These are phyloP conservation scores for Erodium moschatum DNA, from an alignment of 441 rosid species.

Conservation along the genomic window DNA sequence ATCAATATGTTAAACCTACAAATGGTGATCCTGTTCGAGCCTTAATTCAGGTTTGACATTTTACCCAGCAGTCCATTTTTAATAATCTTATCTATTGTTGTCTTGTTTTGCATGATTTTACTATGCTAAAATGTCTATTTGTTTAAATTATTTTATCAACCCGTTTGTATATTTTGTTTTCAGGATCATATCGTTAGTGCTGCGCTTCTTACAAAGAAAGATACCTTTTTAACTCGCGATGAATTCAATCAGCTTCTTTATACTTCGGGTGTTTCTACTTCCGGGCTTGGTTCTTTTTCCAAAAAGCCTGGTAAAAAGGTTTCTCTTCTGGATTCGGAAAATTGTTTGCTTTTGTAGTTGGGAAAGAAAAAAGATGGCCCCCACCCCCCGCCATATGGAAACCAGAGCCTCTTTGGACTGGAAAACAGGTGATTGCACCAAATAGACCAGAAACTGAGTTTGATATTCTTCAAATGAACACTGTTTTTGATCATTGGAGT, in stretches of 20 bases:
- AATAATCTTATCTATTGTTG: constrained; percentile 9
- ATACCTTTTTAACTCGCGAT: constrained; percentile 68
- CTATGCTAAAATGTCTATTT: constrained; percentile 3
- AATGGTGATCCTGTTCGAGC: constrained; percentile 89
- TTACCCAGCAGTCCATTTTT: constrained; percentile 8
- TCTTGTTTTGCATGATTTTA: constrained; percentile 19
- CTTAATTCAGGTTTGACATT: constrained; percentile 72
- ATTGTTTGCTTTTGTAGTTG: no score
- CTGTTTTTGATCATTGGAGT: not conserved
- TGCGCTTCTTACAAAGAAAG: constrained; percentile 79
- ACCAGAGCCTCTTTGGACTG: constrained; percentile 93
- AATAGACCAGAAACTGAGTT: not conserved
- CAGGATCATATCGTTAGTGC: constrained; percentile 96
- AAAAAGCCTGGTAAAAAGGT: constrained; percentile 68
- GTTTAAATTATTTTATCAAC: constrained; percentile 8
- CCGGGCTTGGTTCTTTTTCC: constrained; percentile 37
- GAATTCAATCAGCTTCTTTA: constrained; percentile 78
- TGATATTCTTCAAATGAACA: not conserved
- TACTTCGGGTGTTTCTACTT: constrained; percentile 61
- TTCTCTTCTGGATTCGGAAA: constrained; percentile 31
- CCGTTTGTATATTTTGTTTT: constrained; percentile 21
- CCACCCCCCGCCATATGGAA: constrained; percentile 88
- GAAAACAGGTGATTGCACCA: constrained; percentile 65
- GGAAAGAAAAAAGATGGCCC: no score
- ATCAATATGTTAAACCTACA: constrained; percentile 92